These are phyloP conservation scores for Raffaelea deltoideospora DNA, from an alignment of 2,329 filamentous ascomycete genomes.

Conservation along the genomic window DNA sequence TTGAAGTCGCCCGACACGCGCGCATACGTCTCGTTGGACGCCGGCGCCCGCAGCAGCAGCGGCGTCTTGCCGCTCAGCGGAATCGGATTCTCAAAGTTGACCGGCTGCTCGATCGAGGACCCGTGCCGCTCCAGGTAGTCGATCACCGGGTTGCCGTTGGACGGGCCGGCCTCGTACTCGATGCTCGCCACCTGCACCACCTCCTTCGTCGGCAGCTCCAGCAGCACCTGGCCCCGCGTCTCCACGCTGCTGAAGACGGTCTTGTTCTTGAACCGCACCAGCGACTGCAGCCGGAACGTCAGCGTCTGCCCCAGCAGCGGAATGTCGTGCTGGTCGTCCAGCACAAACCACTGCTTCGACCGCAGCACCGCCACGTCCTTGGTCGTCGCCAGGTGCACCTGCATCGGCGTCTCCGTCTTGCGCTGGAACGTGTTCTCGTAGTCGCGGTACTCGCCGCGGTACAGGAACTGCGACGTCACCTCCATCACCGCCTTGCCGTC, in stretches of 20 bases:
- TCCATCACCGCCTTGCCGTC: conserved; percentile 85
- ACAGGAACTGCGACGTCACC: conserved; percentile 95
- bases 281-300: conserved; percentile 86
- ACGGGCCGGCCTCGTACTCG: conserved; percentile 81
- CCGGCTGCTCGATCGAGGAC: conserved; percentile 82
- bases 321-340: conserved; percentile 57
- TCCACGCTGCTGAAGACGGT: conserved; percentile 80
- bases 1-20: conserved; percentile 98
- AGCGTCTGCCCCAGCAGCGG: conserved; percentile 86
- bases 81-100: conserved; percentile 95
- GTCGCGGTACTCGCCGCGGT: conserved; percentile 83
- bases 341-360: conserved; percentile 94
- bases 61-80: conserved; percentile 86
- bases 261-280: conserved; percentile 91
- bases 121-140: conserved; percentile 92
- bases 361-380: conserved; percentile 89
- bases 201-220: conserved; percentile 94
- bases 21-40: conserved; percentile 95
- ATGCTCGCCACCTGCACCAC: conserved; percentile 95
- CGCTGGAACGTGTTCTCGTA: conserved; percentile 98
- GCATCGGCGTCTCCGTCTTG: conserved; percentile 89
- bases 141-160: conserved; percentile 90
- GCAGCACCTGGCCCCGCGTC: conserved; percentile 79
- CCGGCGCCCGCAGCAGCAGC: conserved; percentile 74
- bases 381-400: conserved; percentile 71